A percentile compares a stretch with the other conserved stretches of the same genome.
phyloP scores from a whole-genome alignment of 768 basidiomycete species.

The Pulveroboletus sp. region DNA sequence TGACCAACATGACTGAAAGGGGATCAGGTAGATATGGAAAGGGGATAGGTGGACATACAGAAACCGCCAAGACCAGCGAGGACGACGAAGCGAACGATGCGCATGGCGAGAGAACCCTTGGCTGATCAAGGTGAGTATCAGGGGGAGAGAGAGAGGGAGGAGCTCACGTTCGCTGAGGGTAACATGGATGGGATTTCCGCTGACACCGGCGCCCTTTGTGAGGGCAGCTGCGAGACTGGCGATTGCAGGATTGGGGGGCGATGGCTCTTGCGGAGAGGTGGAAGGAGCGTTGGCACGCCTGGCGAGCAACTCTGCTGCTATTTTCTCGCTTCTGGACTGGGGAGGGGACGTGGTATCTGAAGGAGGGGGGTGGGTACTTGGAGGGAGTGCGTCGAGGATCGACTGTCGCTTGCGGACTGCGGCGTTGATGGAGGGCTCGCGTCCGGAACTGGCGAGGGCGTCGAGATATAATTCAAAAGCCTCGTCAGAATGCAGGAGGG shows the following conservation, averaged over 20 bases:
- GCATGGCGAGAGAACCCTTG: constrained; percentile 63
- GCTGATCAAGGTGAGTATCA: constrained; percentile 37
- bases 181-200: constrained; percentile 68
- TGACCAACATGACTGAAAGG: constrained; percentile 78
- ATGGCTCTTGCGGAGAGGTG: constrained; percentile 5
- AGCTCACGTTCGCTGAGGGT: constrained; percentile 76
- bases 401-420: constrained; percentile 71
- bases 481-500: constrained; percentile 62
- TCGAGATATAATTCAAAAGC: constrained; percentile 77
- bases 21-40: constrained; percentile 3
- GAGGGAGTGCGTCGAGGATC: constrained; percentile 44
- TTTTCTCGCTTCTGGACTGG: constrained; percentile 38
- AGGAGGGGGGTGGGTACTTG: background rate
- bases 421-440: constrained; percentile 51
- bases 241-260: constrained; percentile 33
- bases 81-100: constrained; percentile 59
- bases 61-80: constrained; percentile 55
- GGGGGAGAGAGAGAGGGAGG: background rate
- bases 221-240: constrained; percentile 42
- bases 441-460: constrained; percentile 57
- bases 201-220: constrained; percentile 41
- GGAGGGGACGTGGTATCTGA: constrained; percentile 13
- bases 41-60: constrained; percentile 43
- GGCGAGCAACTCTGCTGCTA: constrained; percentile 41
- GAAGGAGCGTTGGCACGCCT: constrained; percentile 17